Evolutionary conservation across 495 filamentous ascomycete genomes (phyloP).

Genomic region (Xanthoparmelia taractica): DNA sequence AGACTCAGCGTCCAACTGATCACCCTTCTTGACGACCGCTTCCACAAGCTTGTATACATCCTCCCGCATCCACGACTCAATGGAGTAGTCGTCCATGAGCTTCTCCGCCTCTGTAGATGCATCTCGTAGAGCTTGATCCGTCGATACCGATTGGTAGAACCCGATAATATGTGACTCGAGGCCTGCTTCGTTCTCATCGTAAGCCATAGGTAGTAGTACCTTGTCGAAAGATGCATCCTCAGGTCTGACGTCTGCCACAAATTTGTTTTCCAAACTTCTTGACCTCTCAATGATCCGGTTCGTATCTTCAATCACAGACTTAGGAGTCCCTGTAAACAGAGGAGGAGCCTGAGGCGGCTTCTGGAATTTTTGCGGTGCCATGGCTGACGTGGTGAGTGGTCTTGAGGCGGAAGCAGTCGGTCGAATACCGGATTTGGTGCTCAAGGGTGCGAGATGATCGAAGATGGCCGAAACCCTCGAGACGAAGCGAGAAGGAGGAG

Average conservation of each 20-base stretch:
- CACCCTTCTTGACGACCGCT: conserved; percentile 49
- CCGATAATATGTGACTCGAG: conserved; percentile 55
- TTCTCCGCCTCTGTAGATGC: conserved; percentile 62
- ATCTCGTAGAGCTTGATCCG: conserved; percentile 59
- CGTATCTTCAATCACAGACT: conserved; percentile 67
- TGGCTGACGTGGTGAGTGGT: conserved; percentile 53
- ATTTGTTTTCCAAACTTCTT: conserved; percentile 61
- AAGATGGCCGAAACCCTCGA: conserved; percentile 58
- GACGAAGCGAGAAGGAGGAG: conserved; percentile 55
- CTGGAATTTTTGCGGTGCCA: conserved; percentile 55
- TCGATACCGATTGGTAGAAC: conserved; percentile 78
- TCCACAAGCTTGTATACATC: conserved; percentile 59
- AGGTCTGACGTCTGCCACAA: conserved; percentile 59
- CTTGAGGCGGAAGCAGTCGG: conserved; percentile 30
- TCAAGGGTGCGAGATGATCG: conserved; percentile 36
- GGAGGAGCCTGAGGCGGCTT: conserved; percentile 81
- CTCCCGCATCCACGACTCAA: conserved; percentile 61
- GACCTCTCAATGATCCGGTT: conserved; percentile 63
- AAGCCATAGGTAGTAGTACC: conserved; percentile 54
- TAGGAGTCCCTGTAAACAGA: conserved; percentile 72
- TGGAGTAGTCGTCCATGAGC: conserved; percentile 58
- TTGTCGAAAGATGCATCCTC: conserved; percentile 60
- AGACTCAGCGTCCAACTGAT: conserved; percentile 57
- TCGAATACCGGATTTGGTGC: conserved; percentile 14
- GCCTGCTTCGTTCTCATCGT: conserved; percentile 57